A percentile compares a stretch with the other conserved stretches of the same genome.
phyloP scores from a whole-genome alignment of 768 basidiomycete species.

The Tephrocybe sp. region DNA sequence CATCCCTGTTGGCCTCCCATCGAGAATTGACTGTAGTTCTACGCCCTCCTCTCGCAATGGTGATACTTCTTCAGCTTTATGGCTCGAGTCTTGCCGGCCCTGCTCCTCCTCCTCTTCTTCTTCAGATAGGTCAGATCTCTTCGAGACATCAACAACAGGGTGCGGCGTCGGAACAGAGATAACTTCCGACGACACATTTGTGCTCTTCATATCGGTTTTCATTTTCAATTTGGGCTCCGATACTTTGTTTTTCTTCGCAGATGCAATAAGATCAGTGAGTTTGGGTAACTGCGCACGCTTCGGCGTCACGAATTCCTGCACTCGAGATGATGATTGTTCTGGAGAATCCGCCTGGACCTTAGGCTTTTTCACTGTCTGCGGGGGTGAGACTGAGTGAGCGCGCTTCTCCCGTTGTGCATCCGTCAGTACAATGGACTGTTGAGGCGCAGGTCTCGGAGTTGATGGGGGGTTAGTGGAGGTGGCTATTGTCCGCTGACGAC shows the following conservation, averaged over 20 bases:
- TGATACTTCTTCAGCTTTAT: neutral
- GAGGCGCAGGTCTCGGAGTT: constrained; percentile 7
- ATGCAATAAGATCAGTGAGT: constrained; percentile 42
- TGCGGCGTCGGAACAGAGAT: neutral
- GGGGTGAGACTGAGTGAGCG: constrained; percentile 13
- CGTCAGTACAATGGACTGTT: neutral
- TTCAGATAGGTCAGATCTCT: neutral
- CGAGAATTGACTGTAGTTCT: neutral
- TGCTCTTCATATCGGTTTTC: neutral
- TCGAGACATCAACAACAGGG: neutral
- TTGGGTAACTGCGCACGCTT: constrained; percentile 30
- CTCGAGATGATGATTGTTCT: constrained; percentile 14
- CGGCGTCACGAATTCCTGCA: constrained; percentile 23
- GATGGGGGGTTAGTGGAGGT: constrained; percentile 11
- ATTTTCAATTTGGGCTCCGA: constrained; percentile 19
- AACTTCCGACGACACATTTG: neutral
- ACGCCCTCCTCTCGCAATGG: neutral
- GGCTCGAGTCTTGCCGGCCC: neutral
- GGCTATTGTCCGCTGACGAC: constrained; percentile 11
- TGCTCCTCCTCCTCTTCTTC: neutral
- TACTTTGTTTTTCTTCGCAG: constrained; percentile 32
- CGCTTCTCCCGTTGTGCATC: constrained; percentile 12
- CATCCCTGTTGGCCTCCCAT: neutral
- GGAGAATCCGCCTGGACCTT: constrained; percentile 1
- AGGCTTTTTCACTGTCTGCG: constrained; percentile 16